phyloP scores from a whole-genome alignment of 495 filamentous ascomycete species.

The Astrothelium macrocarpum region DNA sequence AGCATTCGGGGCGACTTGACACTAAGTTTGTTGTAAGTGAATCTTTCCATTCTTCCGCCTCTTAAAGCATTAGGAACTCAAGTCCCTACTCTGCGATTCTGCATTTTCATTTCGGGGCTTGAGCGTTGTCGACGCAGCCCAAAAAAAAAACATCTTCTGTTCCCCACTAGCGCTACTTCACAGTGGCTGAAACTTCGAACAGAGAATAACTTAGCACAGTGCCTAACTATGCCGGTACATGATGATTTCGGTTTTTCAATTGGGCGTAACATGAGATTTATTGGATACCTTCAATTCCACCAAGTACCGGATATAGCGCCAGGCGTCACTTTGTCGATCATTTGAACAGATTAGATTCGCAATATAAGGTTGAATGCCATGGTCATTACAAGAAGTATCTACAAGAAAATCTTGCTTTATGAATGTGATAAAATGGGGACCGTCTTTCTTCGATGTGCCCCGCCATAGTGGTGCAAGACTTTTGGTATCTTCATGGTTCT shows the following conservation, averaged over 20 bases:
- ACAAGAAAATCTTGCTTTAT: neutral
- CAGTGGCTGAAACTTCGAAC: constrained; percentile 15
- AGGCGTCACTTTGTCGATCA: neutral
- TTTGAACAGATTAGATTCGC: neutral
- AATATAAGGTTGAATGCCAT: neutral
- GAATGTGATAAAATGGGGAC: neutral
- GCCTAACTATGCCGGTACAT: constrained; percentile 10
- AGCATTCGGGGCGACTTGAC: constrained; percentile 37
- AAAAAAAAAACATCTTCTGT: neutral
- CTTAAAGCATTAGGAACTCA: neutral
- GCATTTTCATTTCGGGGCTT: neutral
- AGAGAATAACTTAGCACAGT: constrained; percentile 20
- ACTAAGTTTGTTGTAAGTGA: constrained; percentile 34
- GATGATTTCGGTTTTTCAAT: neutral
- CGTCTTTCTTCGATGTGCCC: neutral
- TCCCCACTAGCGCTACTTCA: neutral
- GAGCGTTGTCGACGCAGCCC: neutral
- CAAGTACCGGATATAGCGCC: neutral
- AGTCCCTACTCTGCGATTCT: neutral
- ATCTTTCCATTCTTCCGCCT: constrained; percentile 4
- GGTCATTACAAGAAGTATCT: neutral
- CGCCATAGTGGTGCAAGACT: neutral
- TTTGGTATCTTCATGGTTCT: neutral
- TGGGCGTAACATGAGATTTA: neutral
- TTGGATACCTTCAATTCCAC: neutral